Conservation (phyloP, 2,329 filamentous ascomycete genomes). For the Fusarium tjaetaba region DNA sequence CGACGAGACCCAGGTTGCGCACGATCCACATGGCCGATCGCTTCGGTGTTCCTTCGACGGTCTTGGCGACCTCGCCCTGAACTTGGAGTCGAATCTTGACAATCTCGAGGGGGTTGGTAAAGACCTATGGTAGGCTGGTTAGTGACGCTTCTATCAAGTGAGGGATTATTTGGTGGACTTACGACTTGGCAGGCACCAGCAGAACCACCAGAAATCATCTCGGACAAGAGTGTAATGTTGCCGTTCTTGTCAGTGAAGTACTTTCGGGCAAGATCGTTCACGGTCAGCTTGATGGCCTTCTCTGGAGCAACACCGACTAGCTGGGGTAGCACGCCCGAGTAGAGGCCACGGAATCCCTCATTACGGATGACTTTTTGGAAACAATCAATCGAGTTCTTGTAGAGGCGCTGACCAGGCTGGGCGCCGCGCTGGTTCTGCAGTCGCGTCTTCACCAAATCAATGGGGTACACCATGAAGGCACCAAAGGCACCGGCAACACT, state of each 20-base stretch:
- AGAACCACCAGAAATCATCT: conserved; percentile 87
- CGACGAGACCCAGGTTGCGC: conserved; percentile 90
- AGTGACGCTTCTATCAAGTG: neutral
- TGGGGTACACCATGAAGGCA: conserved; percentile 99
- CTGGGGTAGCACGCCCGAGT: conserved; percentile 94
- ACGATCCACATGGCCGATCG: conserved; percentile 98
- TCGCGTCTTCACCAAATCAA: conserved; percentile 97
- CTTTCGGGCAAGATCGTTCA: conserved; percentile 90
- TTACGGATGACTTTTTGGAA: conserved; percentile 92
- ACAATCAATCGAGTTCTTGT: conserved; percentile 98
- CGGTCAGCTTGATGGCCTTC: conserved; percentile 98
- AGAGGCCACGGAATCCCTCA: conserved; percentile 88
- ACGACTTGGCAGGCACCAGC: conserved; percentile 97
- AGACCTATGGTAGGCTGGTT: conserved; percentile 67
- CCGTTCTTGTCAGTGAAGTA: conserved; percentile 80
- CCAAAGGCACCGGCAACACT: conserved; percentile 94
- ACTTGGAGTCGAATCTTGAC: conserved; percentile 99
- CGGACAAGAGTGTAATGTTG: conserved; percentile 74
- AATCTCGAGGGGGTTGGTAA: conserved; percentile 98
- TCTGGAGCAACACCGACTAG: conserved; percentile 98
- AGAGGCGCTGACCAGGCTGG: conserved; percentile 85
- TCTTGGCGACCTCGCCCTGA: conserved; percentile 94
- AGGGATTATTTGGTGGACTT: conserved; percentile 55
- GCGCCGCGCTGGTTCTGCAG: conserved; percentile 95
- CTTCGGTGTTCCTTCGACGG: conserved; percentile 80